Base-by-base conservation (phyloP, 805 yeast genomes). In the Pichia membranifaciens region DNA sequence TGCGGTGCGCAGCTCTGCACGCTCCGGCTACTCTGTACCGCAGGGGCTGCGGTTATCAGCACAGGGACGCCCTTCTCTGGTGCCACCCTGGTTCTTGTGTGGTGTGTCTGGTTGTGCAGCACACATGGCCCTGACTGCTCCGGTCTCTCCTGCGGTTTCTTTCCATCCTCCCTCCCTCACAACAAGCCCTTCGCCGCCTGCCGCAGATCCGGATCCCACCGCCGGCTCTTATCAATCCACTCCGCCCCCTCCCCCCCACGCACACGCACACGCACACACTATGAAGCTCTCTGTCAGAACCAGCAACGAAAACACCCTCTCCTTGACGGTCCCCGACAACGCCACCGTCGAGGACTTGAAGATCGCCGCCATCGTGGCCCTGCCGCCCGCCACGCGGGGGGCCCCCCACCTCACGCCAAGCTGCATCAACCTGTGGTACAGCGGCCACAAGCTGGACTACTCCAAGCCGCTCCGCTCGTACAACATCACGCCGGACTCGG, bases 301-400 rank as follows among this genome's bases (percentile, higher is more conserved):
- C 18, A 55, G 53, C 45, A 62, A 41, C 65, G 65, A 58, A 47
- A 57, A 55, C 12, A 51, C 60, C 2, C 74, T 69, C 15, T 36
- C 37, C 21, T 23, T 77, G 49, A 72, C 78, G n/a, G 64, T 76
- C 28, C 75, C 81, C 1, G 74, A 74, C 48, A 71, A 73, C 57
- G 66, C 79, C 43, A 71, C 81, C 1, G 79, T 76, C 34, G 75
- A 69, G 34, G 79, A 76, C 51, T 67, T 78, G 52, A 69, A 71
- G 45, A 65, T 66, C 39, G 69, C 76, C 6, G 74, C 78, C 18
- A 64, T 69, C 43, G 74, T 71, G 22, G 71, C 73, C 3, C 57
- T 69, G 29, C 54, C 51, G 28, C 18, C 6, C 5, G 18, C 4
- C 10, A 18, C 25, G 5, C 20, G 67, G 8, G 54, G 54, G 8